Percentiles rank a stretch among this genome's conserved stretches.
phyloP scores from a whole-genome alignment of 1,284 basidiomycete genomes.

The Tremellales sp. region DNA sequence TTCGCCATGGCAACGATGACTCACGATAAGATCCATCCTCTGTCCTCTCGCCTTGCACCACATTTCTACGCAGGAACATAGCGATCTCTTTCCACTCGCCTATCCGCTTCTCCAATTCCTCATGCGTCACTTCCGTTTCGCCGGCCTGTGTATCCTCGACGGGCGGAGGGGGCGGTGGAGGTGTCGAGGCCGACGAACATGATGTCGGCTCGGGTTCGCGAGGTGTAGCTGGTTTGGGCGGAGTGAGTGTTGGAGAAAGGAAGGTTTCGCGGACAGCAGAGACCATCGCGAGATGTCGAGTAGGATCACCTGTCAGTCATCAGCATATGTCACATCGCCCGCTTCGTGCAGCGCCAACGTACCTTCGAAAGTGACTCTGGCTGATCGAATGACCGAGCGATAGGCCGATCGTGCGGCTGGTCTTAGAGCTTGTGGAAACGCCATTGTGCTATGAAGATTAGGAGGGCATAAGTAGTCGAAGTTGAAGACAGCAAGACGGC shows the following conservation, averaged over 20 bases:
- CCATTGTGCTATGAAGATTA: too few species aligned
- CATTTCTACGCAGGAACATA: conserved; percentile 39
- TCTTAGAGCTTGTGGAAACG: conserved; percentile 30
- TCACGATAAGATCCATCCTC: conserved; percentile 35
- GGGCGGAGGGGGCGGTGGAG: conserved; percentile 4
- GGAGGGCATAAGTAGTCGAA: too few species aligned
- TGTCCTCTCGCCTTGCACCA: conserved; percentile 43
- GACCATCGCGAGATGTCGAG: conserved; percentile 28
- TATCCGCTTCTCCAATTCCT: conserved; percentile 38
- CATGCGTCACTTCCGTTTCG: conserved; percentile 9
- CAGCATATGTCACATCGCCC: not conserved
- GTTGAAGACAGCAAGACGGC: too few species aligned
- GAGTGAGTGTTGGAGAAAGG: conserved; percentile 35
- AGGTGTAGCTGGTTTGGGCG: conserved; percentile 13
- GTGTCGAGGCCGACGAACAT: not conserved
- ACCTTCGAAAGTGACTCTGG: conserved; percentile 44
- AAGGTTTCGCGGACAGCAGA: conserved; percentile 38
- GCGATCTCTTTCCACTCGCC: conserved; percentile 47
- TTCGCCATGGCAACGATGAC: conserved; percentile 17
- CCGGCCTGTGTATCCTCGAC: too few species aligned
- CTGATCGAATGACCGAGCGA: conserved; percentile 37
- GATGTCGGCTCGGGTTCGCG: conserved; percentile 1
- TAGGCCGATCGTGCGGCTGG: conserved; percentile 42
- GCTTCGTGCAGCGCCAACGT: conserved; percentile 2
- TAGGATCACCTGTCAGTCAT: conserved; percentile 28